Base-by-base conservation (phyloP, 1,284 basidiomycete species). In the Cutaneotrichosporon sp. region DNA sequence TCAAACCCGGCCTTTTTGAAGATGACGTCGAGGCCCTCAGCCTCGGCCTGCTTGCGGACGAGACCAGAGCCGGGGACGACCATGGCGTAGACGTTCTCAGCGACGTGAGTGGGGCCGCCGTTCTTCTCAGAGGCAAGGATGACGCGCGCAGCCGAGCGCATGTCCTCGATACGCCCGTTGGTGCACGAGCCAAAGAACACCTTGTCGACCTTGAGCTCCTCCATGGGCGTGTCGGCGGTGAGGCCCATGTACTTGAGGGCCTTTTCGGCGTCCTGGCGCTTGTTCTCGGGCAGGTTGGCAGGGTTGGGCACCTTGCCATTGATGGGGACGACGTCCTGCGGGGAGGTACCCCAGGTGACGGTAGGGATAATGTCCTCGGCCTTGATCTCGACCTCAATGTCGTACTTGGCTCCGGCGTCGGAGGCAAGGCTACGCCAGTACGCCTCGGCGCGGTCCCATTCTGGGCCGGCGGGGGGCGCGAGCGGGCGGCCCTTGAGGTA, bases 111-210 rank as follows among this genome's bases (percentile, higher is more conserved):
- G 13, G 70, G 67, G 17, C 70, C 68, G 42, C 69, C 68, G 58
- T 68, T 70, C 63, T 72, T 71, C 48, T 66, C 69, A 10, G 73
- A 64, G 9, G 73, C 69, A 20, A 91, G 73, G 47, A 94, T 79
- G 61, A 97, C 84, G 63, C 82, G 83, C 23, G 88, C 90, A 30
- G 92, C 92, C 7, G 90, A 87, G 53, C 92, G 87, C 54, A 97
- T 80, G 75, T 97, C 92, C 75, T 97, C 92, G 63, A 97, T 93
- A 58, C 93, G 90, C 60, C 88, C 88, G 79, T 97, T 97, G 62
- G 92, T 97, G 80, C 92, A 97, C 15, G 92, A 97, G 21, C 92
- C 92, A 62, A 97, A 88, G 80, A 97, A 97, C 37, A 93, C 85
- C 76, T 96, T 97, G 80, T 96, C 89, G 60, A 97, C 77, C 59